Evolutionary conservation across 225 moss, liverwort and hornwort species (phyloP), one percentile per base, ranked within the genome.

Genomic region (Rhytidiadelphus loreus): DNA sequence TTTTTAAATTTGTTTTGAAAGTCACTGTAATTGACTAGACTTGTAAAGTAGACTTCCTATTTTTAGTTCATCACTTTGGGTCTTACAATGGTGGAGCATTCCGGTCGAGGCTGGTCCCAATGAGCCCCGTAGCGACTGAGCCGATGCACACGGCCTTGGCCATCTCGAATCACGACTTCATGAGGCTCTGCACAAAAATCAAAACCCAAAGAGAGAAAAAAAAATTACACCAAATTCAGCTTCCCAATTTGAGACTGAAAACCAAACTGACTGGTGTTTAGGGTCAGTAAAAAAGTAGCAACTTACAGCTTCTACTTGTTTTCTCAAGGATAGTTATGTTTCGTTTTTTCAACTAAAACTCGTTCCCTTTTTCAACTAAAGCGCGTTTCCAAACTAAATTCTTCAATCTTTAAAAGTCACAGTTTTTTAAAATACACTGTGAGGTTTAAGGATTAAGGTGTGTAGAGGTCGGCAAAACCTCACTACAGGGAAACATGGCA

Each of bases 101-200:
- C 98, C 13, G 98, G 98, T 26, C 98, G 93, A 22, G 98, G 96
- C 39, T 84, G 90, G 71, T 92, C 89, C 98, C 98, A 98, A 13
- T 91, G 88, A 43, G 98, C 95, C 30, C 88, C 89, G 85, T 98
- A 98, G n/a, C 96, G 95, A 88, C 94, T 94, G 48, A 98, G 95
- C 24, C 92, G 92, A 77, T 98, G 96, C 80, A 90, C 63, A 22
- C 46, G 81, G 8, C 95, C 96, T 66, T 85, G 90, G 55, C 87
- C 52, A 80, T 96, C 95, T 62, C 87, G 89, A 69, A 98, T 83
- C 13, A 32, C 53, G 9, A 97, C 97, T n/a, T 85, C 87, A 72
- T 98, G 95, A 44, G 95, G 95, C 35, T 90, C 94, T 93, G 89
- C 89, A 88, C 55, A 56, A 35, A 64, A 80, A 13, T 83, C 24